Percentiles rank a stretch among this genome's conserved stretches.
phyloP scores from a whole-genome alignment of 805 yeast genomes.

The Candida multigemmis region DNA sequence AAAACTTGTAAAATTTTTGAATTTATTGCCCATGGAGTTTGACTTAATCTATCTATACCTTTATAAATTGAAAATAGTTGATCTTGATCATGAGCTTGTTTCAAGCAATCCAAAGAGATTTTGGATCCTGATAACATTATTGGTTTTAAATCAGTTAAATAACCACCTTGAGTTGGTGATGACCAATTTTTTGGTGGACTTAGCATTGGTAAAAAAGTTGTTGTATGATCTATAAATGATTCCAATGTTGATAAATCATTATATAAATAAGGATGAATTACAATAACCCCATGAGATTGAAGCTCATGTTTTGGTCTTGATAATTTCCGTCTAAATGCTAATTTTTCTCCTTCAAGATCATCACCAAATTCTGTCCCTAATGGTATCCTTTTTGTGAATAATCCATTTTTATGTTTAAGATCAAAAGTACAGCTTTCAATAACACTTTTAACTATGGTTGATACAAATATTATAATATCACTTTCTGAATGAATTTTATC shows the following conservation, averaged over 20 bases:
- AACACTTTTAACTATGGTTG: too few relatives aligned
- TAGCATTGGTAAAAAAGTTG: conserved; percentile 26
- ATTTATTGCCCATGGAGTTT: conserved; percentile 28
- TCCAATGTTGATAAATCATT: too few relatives aligned
- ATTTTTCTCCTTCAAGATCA: too few relatives aligned
- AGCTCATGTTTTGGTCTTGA: neutral
- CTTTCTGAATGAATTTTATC: too few relatives aligned
- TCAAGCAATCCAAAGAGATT: conserved; percentile 10
- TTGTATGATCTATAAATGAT: conserved; percentile 5
- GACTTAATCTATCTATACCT: conserved; percentile 18
- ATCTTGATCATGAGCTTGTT: conserved; percentile 19
- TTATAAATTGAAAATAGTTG: conserved; percentile 20
- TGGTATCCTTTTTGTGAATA: too few relatives aligned
- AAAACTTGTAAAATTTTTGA: conserved; percentile 12
- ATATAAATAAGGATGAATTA: too few relatives aligned
- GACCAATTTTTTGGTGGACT: conserved; percentile 28
- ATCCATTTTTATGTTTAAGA: too few relatives aligned
- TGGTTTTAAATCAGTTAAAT: conserved; percentile 14
- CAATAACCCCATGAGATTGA: too few relatives aligned
- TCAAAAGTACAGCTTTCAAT: too few relatives aligned
- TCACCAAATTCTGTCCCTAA: too few relatives aligned
- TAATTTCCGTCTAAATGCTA: conserved; percentile 1
- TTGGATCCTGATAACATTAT: conserved; percentile 12
- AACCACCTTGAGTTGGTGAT: conserved; percentile 26
- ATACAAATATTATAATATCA: too few relatives aligned